Conservation (phyloP, 164 flowering plant genomes). For the Chimonanthus salicifolius region DNA sequence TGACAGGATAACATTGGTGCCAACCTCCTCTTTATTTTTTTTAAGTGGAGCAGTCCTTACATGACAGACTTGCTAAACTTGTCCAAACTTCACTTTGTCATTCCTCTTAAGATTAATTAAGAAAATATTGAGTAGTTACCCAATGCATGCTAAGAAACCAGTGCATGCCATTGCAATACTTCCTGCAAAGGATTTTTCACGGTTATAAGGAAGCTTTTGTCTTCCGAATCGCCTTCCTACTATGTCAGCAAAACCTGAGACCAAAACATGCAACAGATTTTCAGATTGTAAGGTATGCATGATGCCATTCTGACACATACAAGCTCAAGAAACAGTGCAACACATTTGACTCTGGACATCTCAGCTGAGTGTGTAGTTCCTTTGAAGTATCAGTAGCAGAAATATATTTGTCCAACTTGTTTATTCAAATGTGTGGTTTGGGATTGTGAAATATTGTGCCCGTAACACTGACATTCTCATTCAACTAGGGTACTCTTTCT, state of each 20-base stretch:
- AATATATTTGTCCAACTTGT: background rate
- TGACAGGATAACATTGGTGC: no score
- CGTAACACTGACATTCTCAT: no score
- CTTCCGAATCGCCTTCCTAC: conserved; percentile 76
- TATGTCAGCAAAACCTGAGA: conserved; percentile 76
- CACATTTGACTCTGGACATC: background rate
- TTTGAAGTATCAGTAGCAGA: background rate
- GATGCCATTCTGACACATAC: background rate
- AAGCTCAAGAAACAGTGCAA: background rate
- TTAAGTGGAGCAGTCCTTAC: no score
- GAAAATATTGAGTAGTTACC: conserved; percentile 26
- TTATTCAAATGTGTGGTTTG: background rate
- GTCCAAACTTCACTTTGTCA: background rate
- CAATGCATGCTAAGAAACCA: conserved; percentile 68
- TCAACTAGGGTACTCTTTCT: no score
- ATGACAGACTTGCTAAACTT: no score
- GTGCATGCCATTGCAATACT: conserved; percentile 70
- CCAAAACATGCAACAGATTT: background rate
- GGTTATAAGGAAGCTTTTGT: conserved; percentile 70
- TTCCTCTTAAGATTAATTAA: background rate
- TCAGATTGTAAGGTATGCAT: background rate
- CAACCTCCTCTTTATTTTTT: no score
- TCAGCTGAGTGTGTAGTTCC: background rate
- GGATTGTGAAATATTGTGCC: background rate
- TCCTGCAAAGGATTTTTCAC: conserved; percentile 68